These are phyloP conservation scores for Neurospora discreta DNA, from an alignment of 495 filamentous ascomycete genomes.

Conservation along the genomic window DNA sequence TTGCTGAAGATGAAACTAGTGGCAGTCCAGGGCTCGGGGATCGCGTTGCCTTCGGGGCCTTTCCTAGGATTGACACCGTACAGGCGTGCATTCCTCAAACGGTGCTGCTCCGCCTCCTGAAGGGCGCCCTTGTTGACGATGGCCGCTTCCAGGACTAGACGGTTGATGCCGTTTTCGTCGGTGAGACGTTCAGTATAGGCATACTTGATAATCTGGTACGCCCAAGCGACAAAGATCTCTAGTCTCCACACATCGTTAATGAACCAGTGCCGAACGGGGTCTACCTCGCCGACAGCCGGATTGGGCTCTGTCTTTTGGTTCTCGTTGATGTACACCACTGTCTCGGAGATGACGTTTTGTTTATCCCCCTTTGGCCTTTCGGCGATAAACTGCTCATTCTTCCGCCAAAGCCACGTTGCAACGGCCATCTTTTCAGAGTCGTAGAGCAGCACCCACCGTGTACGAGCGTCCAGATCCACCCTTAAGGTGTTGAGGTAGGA, in stretches of 20 bases:
- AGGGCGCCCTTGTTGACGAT: conserved; percentile 65
- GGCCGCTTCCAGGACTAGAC: conserved; percentile 60
- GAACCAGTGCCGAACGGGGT: conserved; percentile 73
- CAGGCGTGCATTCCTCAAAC: conserved; percentile 47
- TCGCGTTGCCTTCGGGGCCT: conserved; percentile 53
- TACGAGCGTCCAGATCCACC: conserved; percentile 44
- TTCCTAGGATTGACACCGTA: conserved; percentile 59
- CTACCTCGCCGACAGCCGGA: conserved; percentile 48
- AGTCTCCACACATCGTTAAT: conserved; percentile 62
- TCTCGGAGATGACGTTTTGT: conserved; percentile 50
- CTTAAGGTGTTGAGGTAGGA: conserved; percentile 47
- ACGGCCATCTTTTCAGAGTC: conserved; percentile 82
- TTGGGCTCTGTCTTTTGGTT: conserved; percentile 54
- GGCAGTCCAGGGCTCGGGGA: conserved; percentile 77
- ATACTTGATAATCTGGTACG: conserved; percentile 58
- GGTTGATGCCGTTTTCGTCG: conserved; percentile 35
- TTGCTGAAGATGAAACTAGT: conserved; percentile 47
- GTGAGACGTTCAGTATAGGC: conserved; percentile 45
- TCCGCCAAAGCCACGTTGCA: conserved; percentile 70
- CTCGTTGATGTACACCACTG: conserved; percentile 58
- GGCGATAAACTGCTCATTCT: conserved; percentile 50
- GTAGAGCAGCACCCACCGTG: conserved; percentile 75
- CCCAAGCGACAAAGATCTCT: conserved; percentile 66
- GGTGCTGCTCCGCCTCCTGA: conserved; percentile 62
- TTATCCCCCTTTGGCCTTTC: conserved; percentile 32